Base-by-base conservation (phyloP, 768 basidiomycete genomes). In the Termitomyces eurrhizus region DNA sequence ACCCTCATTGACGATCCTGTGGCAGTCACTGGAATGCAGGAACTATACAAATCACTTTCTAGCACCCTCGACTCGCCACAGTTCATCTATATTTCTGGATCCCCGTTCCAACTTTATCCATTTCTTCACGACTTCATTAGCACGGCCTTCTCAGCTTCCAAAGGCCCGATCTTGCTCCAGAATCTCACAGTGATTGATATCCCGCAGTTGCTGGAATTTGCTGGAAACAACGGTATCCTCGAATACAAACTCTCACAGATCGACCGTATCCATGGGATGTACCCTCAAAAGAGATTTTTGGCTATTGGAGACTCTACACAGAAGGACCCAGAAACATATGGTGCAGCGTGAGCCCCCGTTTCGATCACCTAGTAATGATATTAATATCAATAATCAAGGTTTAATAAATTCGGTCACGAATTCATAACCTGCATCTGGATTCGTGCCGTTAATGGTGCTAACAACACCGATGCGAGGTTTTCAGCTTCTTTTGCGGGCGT, bases 251-350 rank as follows among this genome's bases (percentile, higher is more conserved):
- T 71, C 12, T 62, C 65, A 1, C 70, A 72, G 67, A 75, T 80
- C 52, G 74, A 75, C 51, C 69, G 72, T 18, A 70, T 79, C n/a
- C 67, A 74, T 18, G 71, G 70, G 1, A 73, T 77, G 70, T 80
- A 78, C 58, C 79, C 78, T 11, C 69, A 71, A 45, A 79, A 79
- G 68, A 77, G 72, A 62, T 79, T 75, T 65, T 60, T 80, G 53
- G 67, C 71, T 6, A 69, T 80, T 35, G 79, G 79, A 8, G 79
- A 80, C 65, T 80, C 79, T 12, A 78, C 77, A 13, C 73, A 80
- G 64, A 75, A 73, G 64, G 79, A 80, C 59, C 78, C 79, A 4
- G 79, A 80, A 64, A 75, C 73, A 11, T 79, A 80, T 65, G 79
- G 69, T 41, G 72, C 71, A 62, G 74, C 74, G 78, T 80, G 57